Conservation (phyloP, 208 protist species). For the Strigomonas galati region DNA sequence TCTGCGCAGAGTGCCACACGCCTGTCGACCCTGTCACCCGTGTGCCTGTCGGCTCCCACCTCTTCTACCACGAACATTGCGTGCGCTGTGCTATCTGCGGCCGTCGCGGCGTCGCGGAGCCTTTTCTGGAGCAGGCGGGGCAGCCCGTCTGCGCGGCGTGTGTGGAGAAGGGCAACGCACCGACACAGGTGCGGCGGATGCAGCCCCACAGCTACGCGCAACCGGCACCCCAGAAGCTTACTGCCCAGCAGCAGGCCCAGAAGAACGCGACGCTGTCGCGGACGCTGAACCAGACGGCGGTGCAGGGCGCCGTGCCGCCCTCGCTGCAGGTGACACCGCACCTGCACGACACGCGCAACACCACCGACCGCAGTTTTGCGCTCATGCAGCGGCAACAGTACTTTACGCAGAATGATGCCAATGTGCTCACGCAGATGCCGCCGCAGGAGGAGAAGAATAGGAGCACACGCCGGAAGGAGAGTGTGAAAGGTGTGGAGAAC, state of each 20-base stretch:
- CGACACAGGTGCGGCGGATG: slow-evolving; percentile 9
- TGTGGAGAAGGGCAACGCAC: slow-evolving; percentile 14
- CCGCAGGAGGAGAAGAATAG: background rate
- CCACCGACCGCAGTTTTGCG: slow-evolving; percentile 32
- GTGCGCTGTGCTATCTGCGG: slow-evolving; percentile 66
- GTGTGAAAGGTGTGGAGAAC: background rate
- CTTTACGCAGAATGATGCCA: slow-evolving; percentile 85
- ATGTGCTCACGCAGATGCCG: slow-evolving; percentile 39
- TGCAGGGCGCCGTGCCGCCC: slow-evolving; percentile 47
- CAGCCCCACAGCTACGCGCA: background rate
- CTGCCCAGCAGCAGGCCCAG: background rate
- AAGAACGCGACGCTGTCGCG: background rate
- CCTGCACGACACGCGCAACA: slow-evolving; percentile 58
- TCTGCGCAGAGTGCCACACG: slow-evolving; percentile 53
- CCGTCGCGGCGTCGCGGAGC: slow-evolving; percentile 33
- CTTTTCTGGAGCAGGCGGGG: slow-evolving; percentile 27
- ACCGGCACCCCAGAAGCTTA: background rate
- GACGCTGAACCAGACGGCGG: slow-evolving; percentile 30
- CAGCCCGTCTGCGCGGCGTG: slow-evolving; percentile 23
- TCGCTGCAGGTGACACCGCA: slow-evolving; percentile 32
- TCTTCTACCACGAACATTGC: slow-evolving; percentile 76
- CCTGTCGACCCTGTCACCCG: slow-evolving; percentile 76
- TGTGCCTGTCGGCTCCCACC: slow-evolving; percentile 57
- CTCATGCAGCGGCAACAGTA: slow-evolving; percentile 85
- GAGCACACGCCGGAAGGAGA: background rate